These are phyloP conservation scores for Kalanchoe fedtschenkoi DNA, from an alignment of 164 flowering plant species.

Conservation along the genomic window DNA sequence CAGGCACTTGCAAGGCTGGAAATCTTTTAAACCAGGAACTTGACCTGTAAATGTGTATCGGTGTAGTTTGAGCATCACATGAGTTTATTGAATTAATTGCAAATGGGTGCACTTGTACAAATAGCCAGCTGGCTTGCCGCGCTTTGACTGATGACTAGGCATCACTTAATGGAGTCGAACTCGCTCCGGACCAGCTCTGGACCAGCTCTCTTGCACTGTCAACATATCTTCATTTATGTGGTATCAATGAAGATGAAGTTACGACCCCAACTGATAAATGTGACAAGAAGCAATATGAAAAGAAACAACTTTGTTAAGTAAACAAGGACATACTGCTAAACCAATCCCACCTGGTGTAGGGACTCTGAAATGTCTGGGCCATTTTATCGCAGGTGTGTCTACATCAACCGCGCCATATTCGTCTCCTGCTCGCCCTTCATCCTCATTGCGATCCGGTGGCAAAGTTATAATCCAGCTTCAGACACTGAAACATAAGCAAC, in stretches of 20 bases:
- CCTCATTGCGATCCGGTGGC: slow-evolving; percentile 28
- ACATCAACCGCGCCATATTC: slow-evolving; percentile 23
- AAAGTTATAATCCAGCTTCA: slow-evolving; percentile 61
- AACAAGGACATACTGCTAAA: slow-evolving; percentile 40
- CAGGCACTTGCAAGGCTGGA: no score
- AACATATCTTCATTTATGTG: no score
- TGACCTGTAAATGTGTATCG: no score
- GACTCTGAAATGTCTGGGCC: slow-evolving; percentile 40
- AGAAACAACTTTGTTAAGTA: neutral
- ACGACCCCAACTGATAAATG: slow-evolving; percentile 42
- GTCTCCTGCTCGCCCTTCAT: slow-evolving; percentile 18
- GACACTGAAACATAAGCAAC: slow-evolving; percentile 28
- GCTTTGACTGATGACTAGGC: slow-evolving; percentile 30
- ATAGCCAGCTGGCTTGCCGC: neutral
- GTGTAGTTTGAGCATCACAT: no score
- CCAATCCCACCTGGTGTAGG: slow-evolving; percentile 72
- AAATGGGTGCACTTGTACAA: no score
- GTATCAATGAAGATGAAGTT: slow-evolving; percentile 81
- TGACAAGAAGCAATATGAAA: neutral
- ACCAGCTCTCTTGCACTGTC: no score
- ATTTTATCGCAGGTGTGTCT: slow-evolving; percentile 26
- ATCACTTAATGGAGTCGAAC: no score
- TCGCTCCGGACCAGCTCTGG: slow-evolving; percentile 59
- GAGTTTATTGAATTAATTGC: no score
- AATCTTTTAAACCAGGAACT: no score